phyloP scores from a whole-genome alignment of 208 protist genomes.

The Blechomonas ayalai region DNA sequence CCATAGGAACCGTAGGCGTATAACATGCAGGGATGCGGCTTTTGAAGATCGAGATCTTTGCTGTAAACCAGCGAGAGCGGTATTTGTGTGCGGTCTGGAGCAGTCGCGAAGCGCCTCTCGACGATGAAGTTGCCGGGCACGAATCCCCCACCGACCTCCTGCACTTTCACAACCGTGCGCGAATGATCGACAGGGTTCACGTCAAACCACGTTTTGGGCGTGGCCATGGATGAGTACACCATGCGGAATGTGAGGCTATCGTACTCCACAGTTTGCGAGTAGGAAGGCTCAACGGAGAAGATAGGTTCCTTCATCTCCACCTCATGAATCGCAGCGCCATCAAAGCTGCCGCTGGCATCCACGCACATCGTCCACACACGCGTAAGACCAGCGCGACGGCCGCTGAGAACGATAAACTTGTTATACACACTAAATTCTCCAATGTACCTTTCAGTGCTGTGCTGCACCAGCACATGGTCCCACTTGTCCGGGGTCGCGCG shows the following conservation, averaged over 20 bases:
- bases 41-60: constrained; percentile 52
- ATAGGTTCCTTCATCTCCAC: constrained; percentile 67
- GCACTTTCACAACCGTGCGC: constrained; percentile 54
- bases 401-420: constrained; percentile 54
- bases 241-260: constrained; percentile 60
- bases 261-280: constrained; percentile 66
- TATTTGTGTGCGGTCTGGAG: constrained; percentile 65
- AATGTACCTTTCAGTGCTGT: constrained; percentile 44
- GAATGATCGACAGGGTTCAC: constrained; percentile 28
- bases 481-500: constrained; percentile 37
- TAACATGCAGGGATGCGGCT: constrained; percentile 74
- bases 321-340: constrained; percentile 32
- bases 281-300: constrained; percentile 43
- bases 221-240: constrained; percentile 74
- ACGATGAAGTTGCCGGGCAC: constrained; percentile 53
- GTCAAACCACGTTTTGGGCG: constrained; percentile 72
- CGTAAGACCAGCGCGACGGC: constrained; percentile 65
- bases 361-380: constrained; percentile 69
- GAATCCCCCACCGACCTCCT: constrained; percentile 72
- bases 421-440: constrained; percentile 37
- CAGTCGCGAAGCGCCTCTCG: constrained; percentile 60
- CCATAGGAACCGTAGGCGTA: constrained; percentile 92
- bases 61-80: constrained; percentile 78
- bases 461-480: constrained; percentile 38
- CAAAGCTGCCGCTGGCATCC: constrained; percentile 6